Conservation (phyloP, 331 rosid genomes). For the Cydonia oblonga region DNA sequence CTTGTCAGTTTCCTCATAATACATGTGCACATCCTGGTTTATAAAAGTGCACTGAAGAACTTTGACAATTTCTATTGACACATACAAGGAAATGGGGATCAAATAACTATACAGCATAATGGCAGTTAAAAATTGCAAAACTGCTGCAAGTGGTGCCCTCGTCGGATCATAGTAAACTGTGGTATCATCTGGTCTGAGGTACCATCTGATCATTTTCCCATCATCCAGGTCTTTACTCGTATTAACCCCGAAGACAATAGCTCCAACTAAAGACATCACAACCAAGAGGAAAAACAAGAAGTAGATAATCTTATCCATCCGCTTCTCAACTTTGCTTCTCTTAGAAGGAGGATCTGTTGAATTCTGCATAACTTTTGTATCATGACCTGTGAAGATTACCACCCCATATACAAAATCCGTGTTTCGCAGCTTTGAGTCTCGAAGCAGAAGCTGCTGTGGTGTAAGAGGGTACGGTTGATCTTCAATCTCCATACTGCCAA, state of each 20-base stretch:
- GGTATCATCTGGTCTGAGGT: constrained; percentile 75
- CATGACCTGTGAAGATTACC: constrained; percentile 81
- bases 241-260: constrained; percentile 54
- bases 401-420: constrained; percentile 82
- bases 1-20: constrained; percentile 74
- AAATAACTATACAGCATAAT: constrained; percentile 78
- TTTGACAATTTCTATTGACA: constrained; percentile 91
- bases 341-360: constrained; percentile 85
- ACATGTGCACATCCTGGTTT: constrained; percentile 78
- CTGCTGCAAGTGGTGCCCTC: constrained; percentile 51
- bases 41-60: constrained; percentile 86
- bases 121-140: constrained; percentile 64
- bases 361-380: constrained; percentile 94
- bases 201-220: constrained; percentile 71
- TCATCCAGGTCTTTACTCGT: constrained; percentile 51
- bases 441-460: constrained; percentile 88
- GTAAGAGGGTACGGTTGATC: constrained; percentile 63
- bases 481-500: constrained; percentile 55
- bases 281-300: constrained; percentile 50
- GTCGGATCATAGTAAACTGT: constrained; percentile 54
- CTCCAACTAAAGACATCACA: constrained; percentile 51
- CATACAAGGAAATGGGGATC: constrained; percentile 91
- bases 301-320: constrained; percentile 84
- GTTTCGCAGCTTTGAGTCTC: constrained; percentile 89
- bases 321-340: constrained; percentile 80